Evolutionary conservation across 129 eudicot species (phyloP), one percentile per base, ranked within the genome.

Genomic region (Saposhnikovia divaricata): DNA sequence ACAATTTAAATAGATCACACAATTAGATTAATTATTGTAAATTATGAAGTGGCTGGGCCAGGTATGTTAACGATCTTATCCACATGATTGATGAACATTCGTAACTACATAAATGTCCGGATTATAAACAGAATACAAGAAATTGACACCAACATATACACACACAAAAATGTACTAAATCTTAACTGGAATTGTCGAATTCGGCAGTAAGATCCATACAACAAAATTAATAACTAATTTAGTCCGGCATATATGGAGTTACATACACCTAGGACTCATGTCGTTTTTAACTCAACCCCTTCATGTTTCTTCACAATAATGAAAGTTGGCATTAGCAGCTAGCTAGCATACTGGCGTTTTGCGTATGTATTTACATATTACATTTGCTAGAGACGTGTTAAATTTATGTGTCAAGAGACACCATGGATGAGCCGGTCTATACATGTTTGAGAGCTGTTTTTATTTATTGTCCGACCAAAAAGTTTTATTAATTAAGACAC

Each of bases 121-220:
- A 61, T 31, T 61, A 25, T 6, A n/a, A n/a, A 25, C 9, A 57
- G 28, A 57, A 25, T 1, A n/a, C 0, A 28, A 61, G 15, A 61
- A 61, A n/a, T 25, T 8, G 66, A 61, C 34, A 61, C 13, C 47
- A 3, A 7, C 37, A 47, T 47, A 47, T 0, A 14, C 21, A 50
- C 31, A 59, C 31, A 59, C 28, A 9, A 9, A 61, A n/a, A 10
- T 21, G 66, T 2, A 21, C 9, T 9, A 61, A 61, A 25, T 61
- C 69, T n/a, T n/a, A 59, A 59, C 66, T 59, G 66, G 66, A 59
- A 59, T 59, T 59, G 31, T 59, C 65, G 65, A 55, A 55, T 55
- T 55, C 3, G 11, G 65, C 65, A 23, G 65, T 55, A 55, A 12
- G 65, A 55, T 55, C 65, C 65, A 55, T 1, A 23, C 1, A 55